Base-by-base conservation (phyloP, 78 protist genomes). In the Anaeramoeba ignava region DNA sequence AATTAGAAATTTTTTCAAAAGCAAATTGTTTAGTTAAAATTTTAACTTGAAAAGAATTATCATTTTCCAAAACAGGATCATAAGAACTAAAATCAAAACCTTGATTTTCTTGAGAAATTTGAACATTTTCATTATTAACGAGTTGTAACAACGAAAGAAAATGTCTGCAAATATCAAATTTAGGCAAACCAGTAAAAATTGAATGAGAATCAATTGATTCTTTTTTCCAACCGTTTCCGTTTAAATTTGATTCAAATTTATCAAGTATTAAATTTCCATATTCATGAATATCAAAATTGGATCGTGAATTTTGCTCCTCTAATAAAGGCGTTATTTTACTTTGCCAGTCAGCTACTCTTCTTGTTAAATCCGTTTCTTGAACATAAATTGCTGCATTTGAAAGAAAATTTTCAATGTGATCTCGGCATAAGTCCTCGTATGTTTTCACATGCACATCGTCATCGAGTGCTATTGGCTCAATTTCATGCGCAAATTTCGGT, bases 101-200 rank as follows among this genome's bases (percentile, higher is more conserved):
- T 54, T 17, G 36, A 8, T 54, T 17, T 54, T 54, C 73, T 8
- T 54, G 73, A 8, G 73, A 54, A 27, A 54, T 54, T 27, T 54
- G 36, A 17, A 54, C 36, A 54, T 54, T 54, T 54, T 17, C 17
- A 17, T 54, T 17, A 17, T 54, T 54, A 27, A 54, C 73, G 73
- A 54, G 73, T 54, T 54, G 73, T 17, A 54, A 54, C 8, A 54
- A 8, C 17, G 73, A 8, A 17, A 54, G 73, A 17, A 54, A 54
- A 54, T 54, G 73, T 54, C 73, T 54, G 17, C 73, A 54, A 54
- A 54, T 54, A 54, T 54, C 73, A 54, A 27, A 54, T 54, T 54
- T 8, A 27, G 8, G 36, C 73, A 54, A 54, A 8, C 73, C 73
- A 54, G 8, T 17, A 27, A 54, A 8, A 54, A 54, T 17, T 17